Conservation (phyloP, 1,284 basidiomycete species). For the Rhodotorula sp. region DNA sequence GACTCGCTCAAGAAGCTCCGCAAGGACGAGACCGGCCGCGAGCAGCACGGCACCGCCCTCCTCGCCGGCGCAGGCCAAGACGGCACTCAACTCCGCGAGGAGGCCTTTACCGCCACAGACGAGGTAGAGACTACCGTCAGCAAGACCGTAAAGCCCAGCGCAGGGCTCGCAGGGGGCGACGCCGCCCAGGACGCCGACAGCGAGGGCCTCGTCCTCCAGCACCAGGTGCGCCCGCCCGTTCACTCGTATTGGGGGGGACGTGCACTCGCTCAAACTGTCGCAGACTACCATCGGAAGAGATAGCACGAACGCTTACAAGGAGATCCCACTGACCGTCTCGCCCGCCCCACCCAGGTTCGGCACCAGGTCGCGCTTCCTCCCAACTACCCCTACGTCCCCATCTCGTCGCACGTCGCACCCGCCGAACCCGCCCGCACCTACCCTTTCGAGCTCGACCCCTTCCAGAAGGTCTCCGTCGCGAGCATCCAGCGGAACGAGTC, state of each 20-base stretch:
- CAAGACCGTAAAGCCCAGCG: slow-evolving; percentile 28
- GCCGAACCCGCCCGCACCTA: slow-evolving; percentile 89
- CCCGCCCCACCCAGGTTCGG: slow-evolving; percentile 63
- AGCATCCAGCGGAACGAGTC: slow-evolving; percentile 97
- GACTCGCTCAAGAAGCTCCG: slow-evolving; percentile 30
- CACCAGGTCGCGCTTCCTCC: slow-evolving; percentile 96
- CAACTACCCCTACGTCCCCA: slow-evolving; percentile 86
- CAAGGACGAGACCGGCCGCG: background rate
- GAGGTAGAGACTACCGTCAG: slow-evolving; percentile 46
- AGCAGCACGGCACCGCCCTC: slow-evolving; percentile 1
- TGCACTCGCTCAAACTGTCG: no score
- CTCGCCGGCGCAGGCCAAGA: background rate
- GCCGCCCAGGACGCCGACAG: slow-evolving; percentile 11
- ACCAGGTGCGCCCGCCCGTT: slow-evolving; percentile 64
- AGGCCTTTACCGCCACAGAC: slow-evolving; percentile 41
- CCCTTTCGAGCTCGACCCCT: slow-evolving; percentile 96
- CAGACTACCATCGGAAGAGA: no score
- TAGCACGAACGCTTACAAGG: no score
- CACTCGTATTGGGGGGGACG: background rate
- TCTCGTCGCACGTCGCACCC: slow-evolving; percentile 87
- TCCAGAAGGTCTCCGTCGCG: slow-evolving; percentile 90
- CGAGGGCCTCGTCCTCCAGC: slow-evolving; percentile 52
- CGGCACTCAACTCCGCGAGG: slow-evolving; percentile 4
- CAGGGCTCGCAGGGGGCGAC: slow-evolving; percentile 15
- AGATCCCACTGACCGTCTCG: background rate